These are phyloP conservation scores for Lyophyllum semitale DNA, from an alignment of 768 basidiomycete species.

Conservation along the genomic window DNA sequence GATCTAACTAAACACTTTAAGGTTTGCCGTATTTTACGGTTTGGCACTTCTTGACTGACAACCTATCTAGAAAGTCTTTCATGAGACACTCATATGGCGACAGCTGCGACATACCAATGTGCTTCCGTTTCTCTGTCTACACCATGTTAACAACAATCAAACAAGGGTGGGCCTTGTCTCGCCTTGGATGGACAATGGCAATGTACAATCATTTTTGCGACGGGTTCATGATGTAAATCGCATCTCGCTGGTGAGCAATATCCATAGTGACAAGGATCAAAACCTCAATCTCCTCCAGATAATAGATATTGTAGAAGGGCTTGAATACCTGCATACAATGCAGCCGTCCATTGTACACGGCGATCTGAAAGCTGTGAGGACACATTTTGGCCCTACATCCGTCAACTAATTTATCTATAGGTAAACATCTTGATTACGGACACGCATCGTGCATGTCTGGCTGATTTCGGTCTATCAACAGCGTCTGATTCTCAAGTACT, in stretches of 20 bases:
- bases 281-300: neutral
- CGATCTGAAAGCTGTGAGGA: slow-evolving; percentile 6
- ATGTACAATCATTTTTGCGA: slow-evolving; percentile 10
- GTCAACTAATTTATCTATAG: slow-evolving; percentile 10
- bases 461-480: slow-evolving; percentile 21
- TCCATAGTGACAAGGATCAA: neutral
- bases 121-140: slow-evolving; percentile 15
- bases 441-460: slow-evolving; percentile 14
- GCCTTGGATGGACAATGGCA: slow-evolving; percentile 5
- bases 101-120: slow-evolving; percentile 11
- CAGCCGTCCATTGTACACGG: slow-evolving; percentile 18
- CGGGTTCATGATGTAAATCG: slow-evolving; percentile 5
- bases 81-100: slow-evolving; percentile 4
- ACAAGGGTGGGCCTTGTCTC: slow-evolving; percentile 15
- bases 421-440: slow-evolving; percentile 19
- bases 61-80: slow-evolving; percentile 9
- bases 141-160: slow-evolving; percentile 11
- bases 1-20: slow-evolving; percentile 22
- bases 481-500: slow-evolving; percentile 15
- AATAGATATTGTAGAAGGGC: slow-evolving; percentile 16
- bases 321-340: slow-evolving; percentile 11
- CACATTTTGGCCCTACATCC: neutral
- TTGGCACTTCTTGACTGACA: neutral
- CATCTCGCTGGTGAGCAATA: slow-evolving; percentile 10
- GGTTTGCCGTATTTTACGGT: slow-evolving; percentile 8